These are phyloP conservation scores for Rhizophora apiculata DNA, from an alignment of 345 rosid genomes.

Conservation along the genomic window DNA sequence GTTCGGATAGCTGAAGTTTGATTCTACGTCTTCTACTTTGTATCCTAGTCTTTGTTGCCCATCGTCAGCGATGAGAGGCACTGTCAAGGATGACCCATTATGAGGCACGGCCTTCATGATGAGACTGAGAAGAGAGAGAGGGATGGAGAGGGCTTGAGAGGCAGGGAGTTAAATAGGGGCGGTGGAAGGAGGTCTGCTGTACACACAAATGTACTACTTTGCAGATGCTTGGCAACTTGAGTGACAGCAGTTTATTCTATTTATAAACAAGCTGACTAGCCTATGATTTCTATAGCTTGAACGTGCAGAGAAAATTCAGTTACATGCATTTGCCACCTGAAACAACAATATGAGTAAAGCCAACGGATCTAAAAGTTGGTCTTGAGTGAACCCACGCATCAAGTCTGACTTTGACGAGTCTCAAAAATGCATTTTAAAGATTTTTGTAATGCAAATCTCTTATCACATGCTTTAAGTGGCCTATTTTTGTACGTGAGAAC, in stretches of 20 bases:
- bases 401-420: neutral
- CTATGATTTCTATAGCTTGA: no score
- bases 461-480: neutral
- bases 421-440: neutral
- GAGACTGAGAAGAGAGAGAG: neutral
- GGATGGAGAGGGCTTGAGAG: no score
- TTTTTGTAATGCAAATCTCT: neutral
- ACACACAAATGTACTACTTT: neutral
- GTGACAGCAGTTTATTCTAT: no score
- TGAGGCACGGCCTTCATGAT: constrained; percentile 4
- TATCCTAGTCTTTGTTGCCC: neutral
- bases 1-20: constrained; percentile 6
- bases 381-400: neutral
- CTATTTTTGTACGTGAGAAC: neutral
- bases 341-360: no score
- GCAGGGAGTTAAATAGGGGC: neutral
- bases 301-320: no score
- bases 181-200: neutral
- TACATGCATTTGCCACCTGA: no score
- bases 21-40: constrained; percentile 32
- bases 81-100: constrained; percentile 5
- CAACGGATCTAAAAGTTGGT: neutral
- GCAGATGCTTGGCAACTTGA: neutral
- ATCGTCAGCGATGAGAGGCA: constrained; percentile 20
- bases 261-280: no score